These are phyloP conservation scores for Macrolepiota dolichaula DNA, from an alignment of 768 basidiomycete species.

Conservation along the genomic window DNA sequence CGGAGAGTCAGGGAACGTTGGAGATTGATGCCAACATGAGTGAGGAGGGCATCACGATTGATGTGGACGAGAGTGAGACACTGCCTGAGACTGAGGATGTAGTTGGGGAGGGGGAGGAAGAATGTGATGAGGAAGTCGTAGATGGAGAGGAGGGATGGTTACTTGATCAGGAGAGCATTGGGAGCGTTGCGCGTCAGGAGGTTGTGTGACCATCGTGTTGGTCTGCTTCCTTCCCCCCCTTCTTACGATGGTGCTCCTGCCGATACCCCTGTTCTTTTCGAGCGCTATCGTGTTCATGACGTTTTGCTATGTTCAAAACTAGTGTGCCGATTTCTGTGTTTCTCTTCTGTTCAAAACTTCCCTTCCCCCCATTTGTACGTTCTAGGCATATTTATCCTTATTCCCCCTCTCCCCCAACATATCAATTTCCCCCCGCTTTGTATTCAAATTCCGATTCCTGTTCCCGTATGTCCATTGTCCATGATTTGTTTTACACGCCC, in stretches of 20 bases:
- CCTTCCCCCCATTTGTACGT: not conserved
- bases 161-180: conserved; percentile 24
- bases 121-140: conserved; percentile 23
- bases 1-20: not conserved
- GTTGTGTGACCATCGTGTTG: conserved; percentile 14
- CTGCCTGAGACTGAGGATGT: conserved; percentile 16
- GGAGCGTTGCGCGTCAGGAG: conserved; percentile 23
- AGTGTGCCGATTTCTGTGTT: not conserved
- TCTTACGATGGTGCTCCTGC: not conserved
- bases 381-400: not conserved
- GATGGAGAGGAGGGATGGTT: conserved; percentile 27
- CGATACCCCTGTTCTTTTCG: not conserved
- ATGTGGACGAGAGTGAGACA: conserved; percentile 12
- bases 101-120: conserved; percentile 19
- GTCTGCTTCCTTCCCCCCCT: not conserved
- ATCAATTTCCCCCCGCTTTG: too few species aligned
- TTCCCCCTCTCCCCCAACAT: not conserved
- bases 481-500: not conserved
- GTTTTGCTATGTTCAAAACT: not conserved
- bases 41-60: conserved; percentile 14
- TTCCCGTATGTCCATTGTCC: not conserved
- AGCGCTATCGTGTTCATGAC: not conserved
- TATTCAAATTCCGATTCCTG: not conserved
- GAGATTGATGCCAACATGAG: not conserved
- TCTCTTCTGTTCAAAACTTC: not conserved